These are phyloP conservation scores for Anisogramma anomala DNA, from an alignment of 2,329 filamentous ascomycete species.

Conservation along the genomic window DNA sequence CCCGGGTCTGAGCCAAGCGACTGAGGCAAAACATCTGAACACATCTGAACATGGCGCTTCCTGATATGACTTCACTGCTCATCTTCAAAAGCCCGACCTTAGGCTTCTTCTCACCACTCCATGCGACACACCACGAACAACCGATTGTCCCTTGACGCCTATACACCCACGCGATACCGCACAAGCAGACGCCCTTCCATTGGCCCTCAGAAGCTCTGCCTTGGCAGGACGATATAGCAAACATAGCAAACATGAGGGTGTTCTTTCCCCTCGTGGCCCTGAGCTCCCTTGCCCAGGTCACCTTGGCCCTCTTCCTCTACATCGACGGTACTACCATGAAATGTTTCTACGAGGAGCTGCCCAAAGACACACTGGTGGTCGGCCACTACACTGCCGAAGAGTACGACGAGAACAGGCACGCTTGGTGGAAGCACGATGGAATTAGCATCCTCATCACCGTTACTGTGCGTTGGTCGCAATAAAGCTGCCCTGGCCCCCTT, in stretches of 20 bases:
- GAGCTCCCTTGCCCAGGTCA: constrained; percentile 56
- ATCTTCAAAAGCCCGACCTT: no score
- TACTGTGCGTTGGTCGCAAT: constrained; percentile 44
- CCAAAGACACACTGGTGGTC: constrained; percentile 93
- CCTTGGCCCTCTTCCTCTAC: constrained; percentile 92
- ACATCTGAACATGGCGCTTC: no score
- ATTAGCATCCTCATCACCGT: constrained; percentile 84
- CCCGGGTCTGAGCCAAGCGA: no score
- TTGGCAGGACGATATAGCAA: constrained; percentile 12
- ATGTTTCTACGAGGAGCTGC: constrained; percentile 97
- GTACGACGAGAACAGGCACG: constrained; percentile 57
- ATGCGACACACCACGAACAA: background rate
- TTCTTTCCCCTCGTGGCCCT: constrained; percentile 57
- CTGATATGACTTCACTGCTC: no score
- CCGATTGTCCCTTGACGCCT: background rate
- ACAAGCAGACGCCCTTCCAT: background rate
- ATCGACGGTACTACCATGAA: constrained; percentile 76
- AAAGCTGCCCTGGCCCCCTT: background rate
- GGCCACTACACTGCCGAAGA: constrained; percentile 84
- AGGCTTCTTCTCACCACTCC: no score
- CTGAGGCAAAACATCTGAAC: no score
- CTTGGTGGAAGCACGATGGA: constrained; percentile 62
- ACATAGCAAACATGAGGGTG: constrained; percentile 38
- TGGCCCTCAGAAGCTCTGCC: background rate
- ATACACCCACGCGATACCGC: background rate